A percentile compares a stretch with the other conserved stretches of the same genome.
Conservation (phyloP, 495 filamentous ascomycete species). For the Rhypophila decipiens region DNA sequence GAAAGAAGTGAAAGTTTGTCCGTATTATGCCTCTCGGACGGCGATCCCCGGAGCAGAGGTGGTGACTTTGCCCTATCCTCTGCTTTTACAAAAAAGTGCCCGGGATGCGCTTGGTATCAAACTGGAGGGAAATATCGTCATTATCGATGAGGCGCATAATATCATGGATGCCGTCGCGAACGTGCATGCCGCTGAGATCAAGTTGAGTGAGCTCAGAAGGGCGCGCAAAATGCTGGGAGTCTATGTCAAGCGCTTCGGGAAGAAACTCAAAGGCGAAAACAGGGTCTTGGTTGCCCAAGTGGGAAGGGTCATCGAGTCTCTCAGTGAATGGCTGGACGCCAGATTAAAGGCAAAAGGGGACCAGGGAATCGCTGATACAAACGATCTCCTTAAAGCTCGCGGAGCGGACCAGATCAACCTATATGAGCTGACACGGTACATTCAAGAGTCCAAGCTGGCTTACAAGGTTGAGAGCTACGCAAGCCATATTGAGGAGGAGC, state of each 20-base stretch:
- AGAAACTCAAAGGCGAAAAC: conserved; percentile 81
- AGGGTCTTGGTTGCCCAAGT: conserved; percentile 85
- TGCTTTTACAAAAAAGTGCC: conserved; percentile 83
- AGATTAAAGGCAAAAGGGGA: conserved; percentile 30
- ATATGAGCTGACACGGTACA: conserved; percentile 76
- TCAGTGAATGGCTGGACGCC: conserved; percentile 58
- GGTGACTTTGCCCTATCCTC: conserved; percentile 86
- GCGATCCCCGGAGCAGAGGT: conserved; percentile 85
- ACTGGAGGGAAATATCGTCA: conserved; percentile 78
- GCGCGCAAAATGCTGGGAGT: conserved; percentile 67
- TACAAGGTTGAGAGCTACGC: conserved; percentile 90
- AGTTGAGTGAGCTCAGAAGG: conserved; percentile 61
- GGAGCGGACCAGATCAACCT: conserved; percentile 94
- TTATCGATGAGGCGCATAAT: conserved; percentile 97
- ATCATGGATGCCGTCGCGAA: conserved; percentile 89
- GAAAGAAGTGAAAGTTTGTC: conserved; percentile 75
- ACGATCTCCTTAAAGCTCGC: conserved; percentile 70
- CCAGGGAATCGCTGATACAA: conserved; percentile 56
- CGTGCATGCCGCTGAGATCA: conserved; percentile 76
- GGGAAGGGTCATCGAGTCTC: conserved; percentile 69
- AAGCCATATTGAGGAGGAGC: conserved; percentile 49
- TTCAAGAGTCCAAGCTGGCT: conserved; percentile 88
- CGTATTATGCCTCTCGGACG: conserved; percentile 87
- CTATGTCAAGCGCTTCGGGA: conserved; percentile 84
- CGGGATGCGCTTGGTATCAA: conserved; percentile 82